phyloP scores from a whole-genome alignment of 2,329 filamentous ascomycete genomes.

The Arthroderma sp. region DNA sequence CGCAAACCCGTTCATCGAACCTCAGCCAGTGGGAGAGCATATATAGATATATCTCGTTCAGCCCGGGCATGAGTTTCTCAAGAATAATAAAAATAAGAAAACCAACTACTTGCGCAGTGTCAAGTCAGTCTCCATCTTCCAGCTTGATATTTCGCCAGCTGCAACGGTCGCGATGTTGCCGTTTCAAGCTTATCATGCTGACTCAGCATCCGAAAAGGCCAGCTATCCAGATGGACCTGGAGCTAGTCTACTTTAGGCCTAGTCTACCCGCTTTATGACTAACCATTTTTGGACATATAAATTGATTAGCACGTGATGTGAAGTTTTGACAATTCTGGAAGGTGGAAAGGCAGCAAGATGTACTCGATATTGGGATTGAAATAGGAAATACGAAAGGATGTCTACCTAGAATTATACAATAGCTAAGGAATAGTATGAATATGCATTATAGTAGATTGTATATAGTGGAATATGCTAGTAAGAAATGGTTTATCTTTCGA shows the following conservation, averaged over 20 bases:
- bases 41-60: not conserved
- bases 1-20: constrained; percentile 66
- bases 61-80: not conserved
- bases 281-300: not conserved
- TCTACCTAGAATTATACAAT: no score
- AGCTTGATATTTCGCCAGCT: not conserved
- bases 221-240: constrained; percentile 6
- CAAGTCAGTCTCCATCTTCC: not conserved
- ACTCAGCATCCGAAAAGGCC: constrained; percentile 12
- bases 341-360: no score
- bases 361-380: not conserved
- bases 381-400: no score
- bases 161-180: not conserved
- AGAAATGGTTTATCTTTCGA: not conserved
- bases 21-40: not conserved
- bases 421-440: not conserved
- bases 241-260: not conserved
- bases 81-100: not conserved
- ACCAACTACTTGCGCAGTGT: not conserved
- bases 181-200: constrained; percentile 3
- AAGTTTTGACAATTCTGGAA: not conserved
- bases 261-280: not conserved
- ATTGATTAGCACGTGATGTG: not conserved
- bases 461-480: not conserved
- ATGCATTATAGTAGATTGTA: not conserved